phyloP scores from a whole-genome alignment of 768 basidiomycete species.

The Agrocybe pediades region DNA sequence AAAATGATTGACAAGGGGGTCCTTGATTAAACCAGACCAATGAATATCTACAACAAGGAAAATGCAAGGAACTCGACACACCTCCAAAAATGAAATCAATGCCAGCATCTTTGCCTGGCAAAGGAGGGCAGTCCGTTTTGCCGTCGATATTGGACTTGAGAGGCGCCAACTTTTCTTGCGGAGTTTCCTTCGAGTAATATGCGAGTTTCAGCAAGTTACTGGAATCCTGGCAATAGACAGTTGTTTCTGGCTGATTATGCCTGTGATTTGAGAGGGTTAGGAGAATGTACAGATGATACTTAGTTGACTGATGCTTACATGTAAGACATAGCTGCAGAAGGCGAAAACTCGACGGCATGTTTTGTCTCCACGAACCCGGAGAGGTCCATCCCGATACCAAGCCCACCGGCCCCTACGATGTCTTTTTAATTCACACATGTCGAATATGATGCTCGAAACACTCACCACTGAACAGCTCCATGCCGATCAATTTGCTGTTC shows the following conservation, averaged over 20 bases:
- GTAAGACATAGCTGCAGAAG: slow-evolving; percentile 66
- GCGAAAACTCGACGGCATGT: slow-evolving; percentile 70
- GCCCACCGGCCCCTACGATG: slow-evolving; percentile 67
- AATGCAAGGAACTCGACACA: slow-evolving; percentile 30
- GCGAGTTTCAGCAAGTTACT: slow-evolving; percentile 62
- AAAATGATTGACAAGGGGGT: slow-evolving; percentile 78
- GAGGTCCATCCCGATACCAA: slow-evolving; percentile 66
- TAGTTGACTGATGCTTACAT: slow-evolving; percentile 37
- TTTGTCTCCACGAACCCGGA: slow-evolving; percentile 63
- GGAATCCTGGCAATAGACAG: slow-evolving; percentile 66
- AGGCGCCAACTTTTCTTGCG: slow-evolving; percentile 39
- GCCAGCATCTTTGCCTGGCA: slow-evolving; percentile 60
- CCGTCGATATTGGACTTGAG: slow-evolving; percentile 44
- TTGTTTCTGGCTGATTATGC: slow-evolving; percentile 58
- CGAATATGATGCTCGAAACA: neutral
- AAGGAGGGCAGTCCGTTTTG: slow-evolving; percentile 30
- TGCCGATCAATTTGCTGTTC: slow-evolving; percentile 50
- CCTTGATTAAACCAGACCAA: slow-evolving; percentile 37
- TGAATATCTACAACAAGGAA: neutral
- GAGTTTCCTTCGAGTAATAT: slow-evolving; percentile 41
- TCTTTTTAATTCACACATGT: neutral
- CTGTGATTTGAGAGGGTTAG: slow-evolving; percentile 33
- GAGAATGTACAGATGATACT: neutral
- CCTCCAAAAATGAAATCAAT: slow-evolving; percentile 79
- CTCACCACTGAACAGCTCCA: slow-evolving; percentile 74